phyloP scores from a whole-genome alignment of 805 yeast genomes.

The Candida pseudofarinosa region DNA sequence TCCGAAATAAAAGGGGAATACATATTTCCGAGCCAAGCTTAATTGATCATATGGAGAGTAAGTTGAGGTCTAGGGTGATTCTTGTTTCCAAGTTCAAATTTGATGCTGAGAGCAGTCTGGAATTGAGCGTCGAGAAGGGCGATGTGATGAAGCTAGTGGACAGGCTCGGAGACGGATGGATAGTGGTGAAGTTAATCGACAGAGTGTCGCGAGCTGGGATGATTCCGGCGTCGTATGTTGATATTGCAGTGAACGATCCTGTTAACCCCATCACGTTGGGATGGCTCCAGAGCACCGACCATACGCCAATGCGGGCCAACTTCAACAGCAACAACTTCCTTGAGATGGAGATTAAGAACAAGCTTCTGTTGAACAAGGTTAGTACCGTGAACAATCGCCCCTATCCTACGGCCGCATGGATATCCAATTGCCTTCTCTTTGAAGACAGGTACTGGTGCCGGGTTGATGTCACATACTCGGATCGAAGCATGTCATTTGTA shows the following conservation, averaged over 20 bases:
- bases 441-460: constrained; percentile 30
- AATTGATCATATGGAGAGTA: constrained; percentile 3
- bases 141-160: constrained; percentile 50
- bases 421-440: constrained; percentile 26
- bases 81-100: constrained; percentile 46
- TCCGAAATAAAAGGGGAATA: constrained; percentile 4
- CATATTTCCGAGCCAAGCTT: background rate
- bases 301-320: constrained; percentile 3
- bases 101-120: constrained; percentile 39
- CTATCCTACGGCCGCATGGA: constrained; percentile 28
- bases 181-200: constrained; percentile 52
- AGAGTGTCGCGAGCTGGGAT: constrained; percentile 44
- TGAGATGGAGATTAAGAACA: constrained; percentile 23
- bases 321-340: constrained; percentile 20
- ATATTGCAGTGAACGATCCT: constrained; percentile 41
- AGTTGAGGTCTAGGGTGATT: constrained; percentile 30
- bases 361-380: constrained; percentile 13
- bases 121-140: constrained; percentile 45
- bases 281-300: constrained; percentile 26
- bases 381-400: constrained; percentile 27
- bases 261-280: constrained; percentile 32
- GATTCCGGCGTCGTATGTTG: constrained; percentile 49
- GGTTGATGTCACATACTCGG: constrained; percentile 19
- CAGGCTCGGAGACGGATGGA: constrained; percentile 50
- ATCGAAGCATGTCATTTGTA: constrained; percentile 17